Evolutionary conservation across 2,329 filamentous ascomycete species (phyloP).

Genomic region (Bipolaris sorokiniana): DNA sequence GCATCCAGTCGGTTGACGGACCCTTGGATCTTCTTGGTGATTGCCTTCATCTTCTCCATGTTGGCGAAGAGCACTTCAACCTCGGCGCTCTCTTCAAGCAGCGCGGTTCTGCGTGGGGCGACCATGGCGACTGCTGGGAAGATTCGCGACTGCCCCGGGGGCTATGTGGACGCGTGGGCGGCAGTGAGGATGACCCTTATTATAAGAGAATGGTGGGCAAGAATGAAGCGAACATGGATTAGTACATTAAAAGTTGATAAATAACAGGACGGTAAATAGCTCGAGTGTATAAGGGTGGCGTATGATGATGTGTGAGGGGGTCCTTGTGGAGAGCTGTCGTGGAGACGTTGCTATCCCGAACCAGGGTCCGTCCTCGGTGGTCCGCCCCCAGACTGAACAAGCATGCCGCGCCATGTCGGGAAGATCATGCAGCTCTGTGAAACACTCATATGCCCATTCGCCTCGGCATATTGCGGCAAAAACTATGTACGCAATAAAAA

Average conservation of each 20-base stretch:
- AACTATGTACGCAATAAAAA: background rate
- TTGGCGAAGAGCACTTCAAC: slow-evolving; percentile 70
- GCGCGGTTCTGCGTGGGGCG: slow-evolving; percentile 61
- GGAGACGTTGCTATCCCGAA: slow-evolving; percentile 33
- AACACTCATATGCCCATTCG: background rate
- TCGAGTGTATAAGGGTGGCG: background rate
- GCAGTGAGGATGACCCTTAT: slow-evolving; percentile 10
- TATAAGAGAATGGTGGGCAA: slow-evolving; percentile 6
- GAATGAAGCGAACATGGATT: slow-evolving; percentile 12
- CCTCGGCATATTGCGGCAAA: background rate
- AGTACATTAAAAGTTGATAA: slow-evolving; percentile 3
- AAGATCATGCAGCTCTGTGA: background rate
- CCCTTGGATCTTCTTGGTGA: slow-evolving; percentile 95
- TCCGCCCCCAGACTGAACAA: slow-evolving; percentile 1
- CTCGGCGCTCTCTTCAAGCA: slow-evolving; percentile 71
- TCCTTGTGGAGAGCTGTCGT: slow-evolving; percentile 34
- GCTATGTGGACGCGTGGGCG: background rate
- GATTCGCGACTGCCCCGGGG: slow-evolving; percentile 27
- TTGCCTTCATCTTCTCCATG: slow-evolving; percentile 87
- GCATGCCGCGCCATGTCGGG: slow-evolving; percentile 1
- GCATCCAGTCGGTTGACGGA: slow-evolving; percentile 83
- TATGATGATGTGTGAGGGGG: slow-evolving; percentile 25
- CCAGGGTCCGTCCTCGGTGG: slow-evolving; percentile 26
- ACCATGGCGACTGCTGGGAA: slow-evolving; percentile 53
- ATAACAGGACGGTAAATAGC: slow-evolving; percentile 1